Conservation (phyloP, 2,329 filamentous ascomycete genomes). For the Ustulina deusta region DNA sequence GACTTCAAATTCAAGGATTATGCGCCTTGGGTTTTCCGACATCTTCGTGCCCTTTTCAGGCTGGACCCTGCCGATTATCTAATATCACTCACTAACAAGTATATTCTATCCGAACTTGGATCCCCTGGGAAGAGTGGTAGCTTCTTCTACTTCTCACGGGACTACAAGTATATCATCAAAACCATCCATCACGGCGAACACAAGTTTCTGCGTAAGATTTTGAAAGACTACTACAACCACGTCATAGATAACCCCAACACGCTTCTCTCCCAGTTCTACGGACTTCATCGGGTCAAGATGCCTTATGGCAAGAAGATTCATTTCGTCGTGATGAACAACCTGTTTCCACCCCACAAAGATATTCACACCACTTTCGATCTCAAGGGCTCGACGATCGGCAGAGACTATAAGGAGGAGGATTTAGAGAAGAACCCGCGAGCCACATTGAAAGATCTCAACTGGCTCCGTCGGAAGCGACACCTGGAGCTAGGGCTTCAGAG, state of each 20-base stretch:
- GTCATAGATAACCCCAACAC: slow-evolving; percentile 96
- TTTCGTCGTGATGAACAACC: slow-evolving; percentile 99
- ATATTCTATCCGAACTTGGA: slow-evolving; percentile 95
- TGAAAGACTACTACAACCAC: slow-evolving; percentile 94
- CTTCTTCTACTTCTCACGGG: slow-evolving; percentile 99
- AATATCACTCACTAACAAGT: slow-evolving; percentile 98
- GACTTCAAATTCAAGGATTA: slow-evolving; percentile 99
- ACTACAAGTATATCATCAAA: slow-evolving; percentile 99
- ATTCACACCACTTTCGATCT: slow-evolving; percentile 97
- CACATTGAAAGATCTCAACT: slow-evolving; percentile 96
- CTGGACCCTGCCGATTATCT: slow-evolving; percentile 97
- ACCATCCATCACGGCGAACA: slow-evolving; percentile 97
- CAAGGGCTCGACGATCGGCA: slow-evolving; percentile 94
- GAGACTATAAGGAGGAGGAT: slow-evolving; percentile 90
- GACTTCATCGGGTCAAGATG: slow-evolving; percentile 96
- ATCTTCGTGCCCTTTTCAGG: slow-evolving; percentile 86
- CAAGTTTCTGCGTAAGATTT: slow-evolving; percentile 84
- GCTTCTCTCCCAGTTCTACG: slow-evolving; percentile 96
- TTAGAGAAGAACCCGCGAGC: slow-evolving; percentile 89
- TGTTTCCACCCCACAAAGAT: slow-evolving; percentile 96
- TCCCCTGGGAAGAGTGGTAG: slow-evolving; percentile 98
- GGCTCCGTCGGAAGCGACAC: slow-evolving; percentile 86
- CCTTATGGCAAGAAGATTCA: slow-evolving; percentile 98
- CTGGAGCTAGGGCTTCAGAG: slow-evolving; percentile 91
- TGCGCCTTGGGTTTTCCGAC: slow-evolving; percentile 98